A percentile compares a stretch with the other conserved stretches of the same genome.
These are phyloP conservation scores for Jaminaea rosea DNA, from an alignment of 1,284 basidiomycete species.

Conservation along the genomic window DNA sequence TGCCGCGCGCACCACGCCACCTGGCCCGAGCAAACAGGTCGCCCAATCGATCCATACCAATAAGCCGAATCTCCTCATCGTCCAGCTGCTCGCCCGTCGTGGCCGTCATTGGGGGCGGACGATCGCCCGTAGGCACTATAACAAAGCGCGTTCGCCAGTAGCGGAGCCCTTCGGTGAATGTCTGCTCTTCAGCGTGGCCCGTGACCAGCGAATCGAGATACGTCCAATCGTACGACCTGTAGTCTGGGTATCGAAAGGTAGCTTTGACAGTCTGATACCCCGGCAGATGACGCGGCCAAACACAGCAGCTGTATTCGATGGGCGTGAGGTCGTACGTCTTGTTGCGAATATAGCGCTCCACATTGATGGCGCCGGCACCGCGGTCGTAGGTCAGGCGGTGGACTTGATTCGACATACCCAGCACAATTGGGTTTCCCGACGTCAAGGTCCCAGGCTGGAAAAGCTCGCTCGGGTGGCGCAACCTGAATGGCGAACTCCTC, in stretches of 20 bases:
- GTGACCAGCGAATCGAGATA: slow-evolving; percentile 49
- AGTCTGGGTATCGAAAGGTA: slow-evolving; percentile 66
- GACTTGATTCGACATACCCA: slow-evolving; percentile 91
- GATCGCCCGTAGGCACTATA: slow-evolving; percentile 72
- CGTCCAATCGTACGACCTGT: slow-evolving; percentile 53
- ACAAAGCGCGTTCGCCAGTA: slow-evolving; percentile 96
- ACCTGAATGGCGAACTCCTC: slow-evolving; percentile 15
- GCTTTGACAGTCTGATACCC: slow-evolving; percentile 74
- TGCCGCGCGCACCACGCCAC: slow-evolving; percentile 11
- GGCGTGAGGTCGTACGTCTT: slow-evolving; percentile 58
- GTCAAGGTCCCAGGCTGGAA: slow-evolving; percentile 42
- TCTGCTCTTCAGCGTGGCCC: slow-evolving; percentile 36
- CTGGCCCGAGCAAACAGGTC: slow-evolving; percentile 59
- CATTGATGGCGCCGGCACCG: slow-evolving; percentile 74
- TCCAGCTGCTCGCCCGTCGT: slow-evolving; percentile 49
- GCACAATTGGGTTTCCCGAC: slow-evolving; percentile 61
- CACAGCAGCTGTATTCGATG: slow-evolving; percentile 73
- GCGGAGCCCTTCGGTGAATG: slow-evolving; percentile 36
- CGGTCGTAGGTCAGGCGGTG: slow-evolving; percentile 73
- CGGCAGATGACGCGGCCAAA: slow-evolving; percentile 81
- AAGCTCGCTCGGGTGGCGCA: slow-evolving; percentile 41
- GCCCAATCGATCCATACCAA: slow-evolving; percentile 83
- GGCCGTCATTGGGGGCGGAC: slow-evolving; percentile 53
- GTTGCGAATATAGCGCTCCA: slow-evolving; percentile 73
- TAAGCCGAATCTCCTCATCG: slow-evolving; percentile 75